Conservation (phyloP, 2,329 filamentous ascomycete genomes). For the Scolecobasidium constrictum region DNA sequence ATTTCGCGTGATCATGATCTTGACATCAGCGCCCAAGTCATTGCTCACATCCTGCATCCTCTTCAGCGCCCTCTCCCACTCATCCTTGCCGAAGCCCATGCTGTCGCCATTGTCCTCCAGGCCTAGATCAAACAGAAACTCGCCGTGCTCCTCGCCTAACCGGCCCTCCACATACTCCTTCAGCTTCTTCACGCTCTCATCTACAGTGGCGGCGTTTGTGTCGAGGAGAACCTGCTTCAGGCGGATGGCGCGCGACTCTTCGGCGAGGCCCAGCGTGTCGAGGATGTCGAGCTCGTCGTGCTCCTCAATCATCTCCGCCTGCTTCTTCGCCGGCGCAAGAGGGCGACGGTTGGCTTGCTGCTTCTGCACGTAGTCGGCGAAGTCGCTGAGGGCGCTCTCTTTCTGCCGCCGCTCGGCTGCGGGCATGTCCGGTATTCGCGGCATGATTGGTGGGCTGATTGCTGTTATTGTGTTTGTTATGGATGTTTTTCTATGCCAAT, state of each 20-base stretch:
- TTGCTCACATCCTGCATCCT: conserved; percentile 57
- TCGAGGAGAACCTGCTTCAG: conserved; percentile 68
- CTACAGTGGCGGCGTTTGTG: conserved; percentile 36
- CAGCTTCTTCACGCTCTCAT: conserved; percentile 52
- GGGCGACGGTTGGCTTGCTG: conserved; percentile 63
- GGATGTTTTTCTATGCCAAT: too few species aligned
- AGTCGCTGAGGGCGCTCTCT: conserved; percentile 69
- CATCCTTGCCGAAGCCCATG: conserved; percentile 61
- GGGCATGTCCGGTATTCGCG: not conserved
- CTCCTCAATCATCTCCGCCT: conserved; percentile 39
- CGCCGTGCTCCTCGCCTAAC: conserved; percentile 73
- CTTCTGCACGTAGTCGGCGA: conserved; percentile 93
- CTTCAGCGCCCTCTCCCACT: conserved; percentile 65
- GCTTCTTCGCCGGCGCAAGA: not conserved
- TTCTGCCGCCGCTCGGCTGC: not conserved
- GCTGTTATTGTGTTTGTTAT: too few species aligned
- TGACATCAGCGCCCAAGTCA: conserved; percentile 60
- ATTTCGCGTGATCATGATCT: conserved; percentile 80
- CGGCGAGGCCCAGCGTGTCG: conserved; percentile 63
- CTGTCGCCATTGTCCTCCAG: conserved; percentile 81
- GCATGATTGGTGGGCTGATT: too few species aligned
- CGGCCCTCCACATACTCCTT: conserved; percentile 55
- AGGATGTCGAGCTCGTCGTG: conserved; percentile 87
- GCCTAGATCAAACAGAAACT: conserved; percentile 84
- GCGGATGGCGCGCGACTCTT: conserved; percentile 54